These are phyloP conservation scores for Mariannaea elegans DNA, from an alignment of 2,329 filamentous ascomycete genomes.

Conservation along the genomic window DNA sequence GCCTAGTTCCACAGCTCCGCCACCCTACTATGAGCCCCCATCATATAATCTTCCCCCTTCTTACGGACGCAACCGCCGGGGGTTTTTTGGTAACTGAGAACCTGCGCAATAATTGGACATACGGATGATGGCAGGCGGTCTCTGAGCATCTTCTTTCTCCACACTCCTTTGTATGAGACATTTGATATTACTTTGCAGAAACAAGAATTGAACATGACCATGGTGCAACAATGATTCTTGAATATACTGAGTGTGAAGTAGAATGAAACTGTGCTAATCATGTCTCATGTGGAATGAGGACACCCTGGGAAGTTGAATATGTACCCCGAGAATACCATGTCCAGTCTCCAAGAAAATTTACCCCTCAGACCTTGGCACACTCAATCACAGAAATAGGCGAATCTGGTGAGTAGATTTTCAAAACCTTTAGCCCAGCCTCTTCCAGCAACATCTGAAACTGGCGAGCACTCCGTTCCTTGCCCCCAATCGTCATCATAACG, in stretches of 20 bases:
- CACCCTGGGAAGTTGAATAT: too few species aligned
- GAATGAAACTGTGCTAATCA: neutral
- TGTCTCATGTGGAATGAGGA: neutral
- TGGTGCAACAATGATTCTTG: neutral
- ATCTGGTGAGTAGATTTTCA: slow-evolving; percentile 24
- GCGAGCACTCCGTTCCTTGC: slow-evolving; percentile 44
- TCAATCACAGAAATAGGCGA: slow-evolving; percentile 31
- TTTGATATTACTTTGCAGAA: slow-evolving; percentile 5
- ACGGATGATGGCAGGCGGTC: neutral
- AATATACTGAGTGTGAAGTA: neutral
- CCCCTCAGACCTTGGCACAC: slow-evolving; percentile 18
- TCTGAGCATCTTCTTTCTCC: slow-evolving; percentile 1
- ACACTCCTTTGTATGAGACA: slow-evolving; percentile 17
- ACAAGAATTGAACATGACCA: neutral
- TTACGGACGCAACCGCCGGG: slow-evolving; percentile 34
- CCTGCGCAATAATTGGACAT: slow-evolving; percentile 8
- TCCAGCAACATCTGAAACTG: slow-evolving; percentile 37
- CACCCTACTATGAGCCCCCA: slow-evolving; percentile 37
- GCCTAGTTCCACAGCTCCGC: slow-evolving; percentile 21
- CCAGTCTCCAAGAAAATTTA: too few species aligned
- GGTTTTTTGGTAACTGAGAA: slow-evolving; percentile 3
- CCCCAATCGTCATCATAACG: slow-evolving; percentile 43
- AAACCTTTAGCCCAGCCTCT: slow-evolving; percentile 40
- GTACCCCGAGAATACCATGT: neutral
- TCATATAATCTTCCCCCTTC: slow-evolving; percentile 29